These are phyloP conservation scores for Agrocybe praecox DNA, from an alignment of 768 basidiomycete species.

Conservation along the genomic window DNA sequence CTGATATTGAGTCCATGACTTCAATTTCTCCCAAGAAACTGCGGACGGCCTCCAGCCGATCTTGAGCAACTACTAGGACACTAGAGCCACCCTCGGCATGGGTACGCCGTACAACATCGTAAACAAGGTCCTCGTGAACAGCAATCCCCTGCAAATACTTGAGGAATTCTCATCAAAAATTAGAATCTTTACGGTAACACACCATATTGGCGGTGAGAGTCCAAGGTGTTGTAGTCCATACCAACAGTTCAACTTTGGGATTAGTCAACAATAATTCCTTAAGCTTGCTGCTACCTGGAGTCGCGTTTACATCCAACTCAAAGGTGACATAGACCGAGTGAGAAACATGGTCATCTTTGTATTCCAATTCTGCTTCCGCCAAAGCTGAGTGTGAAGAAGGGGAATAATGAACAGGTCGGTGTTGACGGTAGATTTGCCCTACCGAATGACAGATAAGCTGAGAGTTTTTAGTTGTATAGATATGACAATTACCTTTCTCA, in stretches of 20 bases:
- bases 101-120: slow-evolving; percentile 48
- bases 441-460: background rate
- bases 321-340: slow-evolving; percentile 88
- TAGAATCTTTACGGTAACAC: slow-evolving; percentile 13
- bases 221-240: slow-evolving; percentile 99
- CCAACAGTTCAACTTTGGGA: slow-evolving; percentile 56
- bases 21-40: slow-evolving; percentile 40
- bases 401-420: slow-evolving; percentile 92
- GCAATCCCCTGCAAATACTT: slow-evolving; percentile 73
- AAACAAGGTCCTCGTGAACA: slow-evolving; percentile 73
- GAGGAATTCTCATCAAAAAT: background rate
- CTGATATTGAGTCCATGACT: slow-evolving; percentile 37
- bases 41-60: slow-evolving; percentile 44
- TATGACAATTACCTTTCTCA: slow-evolving; percentile 55
- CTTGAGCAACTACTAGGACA: slow-evolving; percentile 51
- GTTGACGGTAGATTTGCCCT: slow-evolving; percentile 85
- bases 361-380: slow-evolving; percentile 92
- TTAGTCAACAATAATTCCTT: slow-evolving; percentile 31
- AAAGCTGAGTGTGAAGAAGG: slow-evolving; percentile 93
- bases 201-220: slow-evolving; percentile 96
- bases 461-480: background rate
- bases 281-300: slow-evolving; percentile 24
- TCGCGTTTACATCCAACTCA: slow-evolving; percentile 44
- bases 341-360: slow-evolving; percentile 87
- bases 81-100: slow-evolving; percentile 10